phyloP scores from a whole-genome alignment of 176 grass and related monocot species.

The Avena sativa region DNA sequence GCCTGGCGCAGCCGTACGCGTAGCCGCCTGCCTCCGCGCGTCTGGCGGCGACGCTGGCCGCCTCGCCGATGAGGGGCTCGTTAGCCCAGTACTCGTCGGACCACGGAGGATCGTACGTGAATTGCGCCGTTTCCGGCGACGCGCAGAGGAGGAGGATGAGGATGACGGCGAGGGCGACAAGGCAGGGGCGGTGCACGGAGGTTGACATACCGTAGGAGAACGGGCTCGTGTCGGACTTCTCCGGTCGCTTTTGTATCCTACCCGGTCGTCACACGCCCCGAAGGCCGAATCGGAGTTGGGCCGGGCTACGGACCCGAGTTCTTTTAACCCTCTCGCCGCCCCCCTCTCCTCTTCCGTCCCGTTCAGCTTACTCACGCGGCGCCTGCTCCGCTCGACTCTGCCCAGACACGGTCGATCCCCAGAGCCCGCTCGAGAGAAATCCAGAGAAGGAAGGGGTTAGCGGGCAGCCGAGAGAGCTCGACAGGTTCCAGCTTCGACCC shows the following conservation, averaged over 20 bases:
- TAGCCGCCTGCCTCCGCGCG: slow-evolving; percentile 7
- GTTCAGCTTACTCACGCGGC: slow-evolving; percentile 3
- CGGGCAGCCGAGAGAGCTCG: neutral
- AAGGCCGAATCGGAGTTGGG: neutral
- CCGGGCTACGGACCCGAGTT: neutral
- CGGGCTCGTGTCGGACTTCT: no score
- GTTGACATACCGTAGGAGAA: neutral
- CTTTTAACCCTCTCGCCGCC: neutral
- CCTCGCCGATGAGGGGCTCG: neutral
- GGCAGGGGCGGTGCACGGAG: neutral
- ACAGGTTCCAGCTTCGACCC: neutral
- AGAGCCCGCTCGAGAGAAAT: slow-evolving; percentile 5
- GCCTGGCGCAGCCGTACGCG: slow-evolving; percentile 15
- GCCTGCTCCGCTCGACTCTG: neutral
- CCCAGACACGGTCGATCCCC: neutral
- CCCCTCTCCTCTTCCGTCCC: neutral
- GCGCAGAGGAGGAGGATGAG: neutral
- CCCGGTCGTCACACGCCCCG: no score
- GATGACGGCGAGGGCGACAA: neutral
- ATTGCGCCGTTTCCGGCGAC: neutral
- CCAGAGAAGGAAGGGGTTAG: neutral
- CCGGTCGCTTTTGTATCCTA: no score
- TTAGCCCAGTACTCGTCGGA: neutral
- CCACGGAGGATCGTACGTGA: neutral
- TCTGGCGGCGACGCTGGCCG: neutral